Base-by-base conservation (phyloP, 352 stramenopile species). In the Thraustochytrium sp. region DNA sequence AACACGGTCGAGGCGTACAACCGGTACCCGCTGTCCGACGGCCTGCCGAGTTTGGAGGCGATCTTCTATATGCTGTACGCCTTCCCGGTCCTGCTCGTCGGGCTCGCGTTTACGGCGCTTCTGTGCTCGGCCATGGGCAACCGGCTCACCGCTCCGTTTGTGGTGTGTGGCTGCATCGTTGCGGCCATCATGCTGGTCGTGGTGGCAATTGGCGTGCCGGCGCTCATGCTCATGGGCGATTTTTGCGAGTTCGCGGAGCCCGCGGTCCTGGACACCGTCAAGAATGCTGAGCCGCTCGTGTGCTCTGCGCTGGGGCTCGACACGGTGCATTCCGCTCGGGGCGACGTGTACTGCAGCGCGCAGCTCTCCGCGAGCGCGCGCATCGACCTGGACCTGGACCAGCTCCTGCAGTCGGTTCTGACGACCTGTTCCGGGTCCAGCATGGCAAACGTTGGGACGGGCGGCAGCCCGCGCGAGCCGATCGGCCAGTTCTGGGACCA, bases 1-100 rank as follows among this genome's bases (percentile, higher is more conserved):
- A 80, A 80, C 51, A 63, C 68, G 46, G 63, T 80, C 23, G 68
- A 61, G n/a, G 34, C 26, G 48, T 38, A 38, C 31, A 80, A 80
- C 49, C 37, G 4, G 5, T 8, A 63, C 11, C 26, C 68, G 21
- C 9, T 80, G 16, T 8, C 23, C 5, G n/a, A 5, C 9, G 49
- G 42, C 0, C 31, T 46, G 11, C 65, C 49, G 46, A 62, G 42
- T 34, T 36, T 29, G 21, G 13, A 72, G 31, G 8, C 37, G 16
- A 13, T 61, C 37, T 65, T 72, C 37, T 23, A 23, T 1, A 13
- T 61, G 31, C 68, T 80, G 9, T 65, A 37, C n/a, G 68, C 31
- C 21, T 44, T 80, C 2, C 68, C 68, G 0, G n/a, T 64, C 23
- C 8, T 80, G 13, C 34, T 80, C 21, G 48, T 80, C 18, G 23